Evolutionary conservation across 1,284 basidiomycete species (phyloP), one percentile per base, ranked within the genome.

Genomic region (Caloboletus firmus): DNA sequence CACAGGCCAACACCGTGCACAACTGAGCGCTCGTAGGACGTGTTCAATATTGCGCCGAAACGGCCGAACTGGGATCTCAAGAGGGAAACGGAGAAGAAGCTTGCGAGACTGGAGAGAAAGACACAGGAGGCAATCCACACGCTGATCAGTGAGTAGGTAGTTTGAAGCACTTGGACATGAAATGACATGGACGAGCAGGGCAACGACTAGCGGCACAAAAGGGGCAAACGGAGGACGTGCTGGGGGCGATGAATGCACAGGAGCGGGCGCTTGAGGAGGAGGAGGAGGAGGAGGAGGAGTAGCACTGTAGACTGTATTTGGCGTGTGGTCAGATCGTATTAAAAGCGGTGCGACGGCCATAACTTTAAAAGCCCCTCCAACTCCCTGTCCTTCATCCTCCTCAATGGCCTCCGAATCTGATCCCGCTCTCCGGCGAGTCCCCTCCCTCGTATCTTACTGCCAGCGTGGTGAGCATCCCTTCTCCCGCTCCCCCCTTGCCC

Each of bases 51-150:
- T 61, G 95, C 95, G 26, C 96, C 96, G 2, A 96, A 95, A 78
- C 82, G 93, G 46, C 85, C 91, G 11, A 98, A 98, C 71, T 98
- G 96, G 95, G 96, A 98, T 72, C 76, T 99, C 60, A 98, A 96
- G 72, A 85, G 95, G 45, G 94, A 98, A 67, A 86, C 95, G 74
- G 91, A 93, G 53, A 93, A 90, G 74, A 91, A 95, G 66, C 78
- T 96, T 49, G 80, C 84, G 12, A 95, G 88, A 69, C 77, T 98
- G n/a, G 93, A 97, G 67, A 79, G 91, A 58, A 85, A 85, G 71
- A 97, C 94, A 1, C 91, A 96, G 62, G 91, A 96, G 69, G 87
- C 95, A 1, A 91, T 97, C 57, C 89, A 96, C 62, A 89, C 88
- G 7, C 81, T 98, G 22, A 98, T 98, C 66, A 87, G 95, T 95